phyloP scores from a whole-genome alignment of 2,329 filamentous ascomycete genomes.

The Teratosphaeriaceae sp. region DNA sequence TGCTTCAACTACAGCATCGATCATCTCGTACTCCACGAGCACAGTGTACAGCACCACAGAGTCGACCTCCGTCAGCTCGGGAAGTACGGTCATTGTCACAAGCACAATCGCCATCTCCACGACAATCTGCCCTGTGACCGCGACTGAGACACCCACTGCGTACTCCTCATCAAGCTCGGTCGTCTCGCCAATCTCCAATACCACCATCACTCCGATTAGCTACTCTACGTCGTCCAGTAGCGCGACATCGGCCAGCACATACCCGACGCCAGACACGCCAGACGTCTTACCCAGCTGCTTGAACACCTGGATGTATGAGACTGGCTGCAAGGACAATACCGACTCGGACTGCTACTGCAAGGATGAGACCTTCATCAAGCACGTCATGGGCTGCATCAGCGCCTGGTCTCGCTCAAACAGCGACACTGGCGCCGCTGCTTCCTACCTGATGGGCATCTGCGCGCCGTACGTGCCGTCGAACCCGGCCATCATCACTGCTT shows the following conservation, averaged over 20 bases:
- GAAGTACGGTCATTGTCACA: conserved; percentile 27
- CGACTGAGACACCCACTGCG: conserved; percentile 10
- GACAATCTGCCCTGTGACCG: conserved; percentile 35
- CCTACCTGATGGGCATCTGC: conserved; percentile 85
- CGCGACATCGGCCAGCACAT: neutral
- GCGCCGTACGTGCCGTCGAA: conserved; percentile 66
- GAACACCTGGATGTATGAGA: conserved; percentile 77
- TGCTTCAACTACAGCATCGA: neutral
- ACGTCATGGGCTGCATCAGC: conserved; percentile 74
- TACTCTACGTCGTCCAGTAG: conserved; percentile 4
- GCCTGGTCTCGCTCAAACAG: conserved; percentile 63
- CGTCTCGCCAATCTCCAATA: conserved; percentile 1
- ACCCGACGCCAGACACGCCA: conserved; percentile 46
- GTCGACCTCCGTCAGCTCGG: conserved; percentile 17
- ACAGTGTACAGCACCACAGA: conserved; percentile 18
- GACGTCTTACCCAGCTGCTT: conserved; percentile 76
- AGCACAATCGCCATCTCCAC: conserved; percentile 32
- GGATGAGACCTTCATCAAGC: conserved; percentile 64
- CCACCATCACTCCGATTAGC: neutral
- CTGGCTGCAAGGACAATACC: conserved; percentile 76
- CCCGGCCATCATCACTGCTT: conserved; percentile 75
- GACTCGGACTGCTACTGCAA: conserved; percentile 85
- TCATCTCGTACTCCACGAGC: conserved; percentile 13
- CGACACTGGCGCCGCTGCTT: conserved; percentile 63
- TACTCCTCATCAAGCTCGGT: conserved; percentile 1